phyloP scores from a whole-genome alignment of 495 filamentous ascomycete genomes.

The Penicillium coprophilum region DNA sequence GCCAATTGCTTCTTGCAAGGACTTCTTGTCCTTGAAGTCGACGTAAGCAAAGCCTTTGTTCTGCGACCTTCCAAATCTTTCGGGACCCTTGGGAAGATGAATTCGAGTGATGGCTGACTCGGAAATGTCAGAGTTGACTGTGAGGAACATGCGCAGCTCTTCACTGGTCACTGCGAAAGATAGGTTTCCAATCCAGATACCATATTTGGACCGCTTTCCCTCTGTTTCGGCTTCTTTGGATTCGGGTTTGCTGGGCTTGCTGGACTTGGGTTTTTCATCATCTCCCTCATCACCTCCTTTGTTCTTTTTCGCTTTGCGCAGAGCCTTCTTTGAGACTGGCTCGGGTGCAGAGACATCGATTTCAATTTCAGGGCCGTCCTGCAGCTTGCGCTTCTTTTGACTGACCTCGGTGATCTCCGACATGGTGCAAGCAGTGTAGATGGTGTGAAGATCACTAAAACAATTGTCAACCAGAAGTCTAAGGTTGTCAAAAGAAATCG shows the following conservation, averaged over 20 bases:
- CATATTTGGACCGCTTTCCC: conserved; percentile 69
- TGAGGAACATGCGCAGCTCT: conserved; percentile 73
- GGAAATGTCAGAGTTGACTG: conserved; percentile 64
- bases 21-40: conserved; percentile 72
- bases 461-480: neutral
- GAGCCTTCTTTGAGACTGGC: conserved; percentile 88
- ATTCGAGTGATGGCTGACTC: conserved; percentile 74
- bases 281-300: conserved; percentile 35
- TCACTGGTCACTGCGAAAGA: conserved; percentile 71
- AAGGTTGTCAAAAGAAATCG: conserved; percentile 6
- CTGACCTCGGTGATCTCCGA: conserved; percentile 30
- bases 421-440: conserved; percentile 27
- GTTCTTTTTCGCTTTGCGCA: conserved; percentile 77
- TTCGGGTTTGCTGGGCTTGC: conserved; percentile 19
- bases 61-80: conserved; percentile 50
- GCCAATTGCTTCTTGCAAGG: conserved; percentile 68
- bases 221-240: conserved; percentile 31
- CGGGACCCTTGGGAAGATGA: conserved; percentile 64
- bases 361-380: conserved; percentile 67
- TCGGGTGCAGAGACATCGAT: conserved; percentile 86
- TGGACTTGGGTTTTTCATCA: conserved; percentile 33
- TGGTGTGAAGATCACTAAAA: conserved; percentile 9
- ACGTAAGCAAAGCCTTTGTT: conserved; percentile 96
- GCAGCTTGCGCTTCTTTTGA: conserved; percentile 70
- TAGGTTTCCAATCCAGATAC: conserved; percentile 96